A percentile compares a stretch with the other conserved stretches of the same genome.
phyloP scores from a whole-genome alignment of 2,329 filamentous ascomycete genomes.

The Zymoseptoria passerinii region DNA sequence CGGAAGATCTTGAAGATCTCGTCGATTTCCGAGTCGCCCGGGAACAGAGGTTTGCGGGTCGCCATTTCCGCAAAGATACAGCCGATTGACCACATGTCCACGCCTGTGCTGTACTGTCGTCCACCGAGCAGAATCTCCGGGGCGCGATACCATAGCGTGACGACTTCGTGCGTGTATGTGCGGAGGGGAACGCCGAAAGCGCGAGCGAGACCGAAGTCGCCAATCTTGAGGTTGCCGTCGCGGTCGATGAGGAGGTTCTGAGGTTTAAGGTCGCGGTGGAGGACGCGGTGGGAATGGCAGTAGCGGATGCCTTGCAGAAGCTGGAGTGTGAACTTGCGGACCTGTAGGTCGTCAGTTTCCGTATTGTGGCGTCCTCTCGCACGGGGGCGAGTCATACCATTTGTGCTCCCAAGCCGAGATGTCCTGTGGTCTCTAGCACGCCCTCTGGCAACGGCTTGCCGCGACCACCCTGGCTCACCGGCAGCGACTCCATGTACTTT shows the following conservation, averaged over 20 bases:
- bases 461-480: conserved; percentile 72
- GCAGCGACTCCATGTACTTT: conserved; percentile 91
- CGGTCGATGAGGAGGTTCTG: conserved; percentile 94
- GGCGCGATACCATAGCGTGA: conserved; percentile 94
- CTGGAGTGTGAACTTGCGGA: conserved; percentile 90
- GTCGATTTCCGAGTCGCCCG: conserved; percentile 86
- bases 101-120: conserved; percentile 97
- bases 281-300: conserved; percentile 92
- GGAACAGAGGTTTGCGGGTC: conserved; percentile 84
- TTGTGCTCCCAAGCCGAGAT: conserved; percentile 63
- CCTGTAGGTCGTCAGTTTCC: conserved; percentile 24
- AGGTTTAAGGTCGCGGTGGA: conserved; percentile 91
- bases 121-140: conserved; percentile 91
- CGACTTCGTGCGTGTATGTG: conserved; percentile 96
- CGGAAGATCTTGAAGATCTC: conserved; percentile 92
- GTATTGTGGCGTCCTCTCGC: neutral
- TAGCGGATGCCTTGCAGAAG: conserved; percentile 90
- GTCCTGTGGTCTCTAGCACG: conserved; percentile 47
- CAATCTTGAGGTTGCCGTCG: conserved; percentile 82
- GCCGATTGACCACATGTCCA: conserved; percentile 97
- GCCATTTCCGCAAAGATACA: conserved; percentile 99
- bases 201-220: conserved; percentile 86
- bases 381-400: conserved; percentile 42
- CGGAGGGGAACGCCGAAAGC: conserved; percentile 97
- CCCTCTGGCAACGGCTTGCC: conserved; percentile 80